Evolutionary conservation across 768 basidiomycete genomes (phyloP).

Genomic region (Suillus subalutaceus): DNA sequence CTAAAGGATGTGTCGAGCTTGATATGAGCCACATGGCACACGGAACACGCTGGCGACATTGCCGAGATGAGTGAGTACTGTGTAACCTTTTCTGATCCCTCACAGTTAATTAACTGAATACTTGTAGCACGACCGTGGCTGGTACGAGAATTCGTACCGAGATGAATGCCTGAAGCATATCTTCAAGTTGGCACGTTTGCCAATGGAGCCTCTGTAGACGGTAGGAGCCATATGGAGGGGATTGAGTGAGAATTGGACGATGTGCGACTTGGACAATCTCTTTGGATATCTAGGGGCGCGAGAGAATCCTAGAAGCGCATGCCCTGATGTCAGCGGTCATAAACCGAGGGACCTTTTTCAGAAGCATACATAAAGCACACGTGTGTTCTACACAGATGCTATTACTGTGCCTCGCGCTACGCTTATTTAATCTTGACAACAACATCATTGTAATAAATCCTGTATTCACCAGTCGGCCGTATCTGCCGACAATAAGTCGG

Average conservation of each 20-base stretch:
- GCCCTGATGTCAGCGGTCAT: background rate
- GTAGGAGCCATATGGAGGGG: background rate
- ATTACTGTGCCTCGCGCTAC: too few species aligned
- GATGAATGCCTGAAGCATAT: background rate
- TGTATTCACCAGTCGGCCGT: too few species aligned
- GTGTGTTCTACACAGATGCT: too few species aligned
- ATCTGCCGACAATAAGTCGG: too few species aligned
- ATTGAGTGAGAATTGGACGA: background rate
- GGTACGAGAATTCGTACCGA: background rate
- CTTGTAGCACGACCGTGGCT: background rate
- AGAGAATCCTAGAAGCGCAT: background rate
- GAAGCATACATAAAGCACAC: too few species aligned
- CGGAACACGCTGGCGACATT: background rate
- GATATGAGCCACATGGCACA: constrained; percentile 12
- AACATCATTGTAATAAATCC: too few species aligned
- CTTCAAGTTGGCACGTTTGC: background rate
- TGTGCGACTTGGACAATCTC: background rate
- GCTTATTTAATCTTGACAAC: too few species aligned
- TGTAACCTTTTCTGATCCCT: background rate
- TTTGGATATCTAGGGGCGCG: background rate
- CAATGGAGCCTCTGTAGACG: background rate
- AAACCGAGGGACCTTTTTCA: background rate
- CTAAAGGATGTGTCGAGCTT: background rate
- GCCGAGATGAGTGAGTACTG: background rate
- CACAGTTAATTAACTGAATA: background rate